phyloP scores from a whole-genome alignment of 148 eudicot genomes.

The Oxyria digyna region DNA sequence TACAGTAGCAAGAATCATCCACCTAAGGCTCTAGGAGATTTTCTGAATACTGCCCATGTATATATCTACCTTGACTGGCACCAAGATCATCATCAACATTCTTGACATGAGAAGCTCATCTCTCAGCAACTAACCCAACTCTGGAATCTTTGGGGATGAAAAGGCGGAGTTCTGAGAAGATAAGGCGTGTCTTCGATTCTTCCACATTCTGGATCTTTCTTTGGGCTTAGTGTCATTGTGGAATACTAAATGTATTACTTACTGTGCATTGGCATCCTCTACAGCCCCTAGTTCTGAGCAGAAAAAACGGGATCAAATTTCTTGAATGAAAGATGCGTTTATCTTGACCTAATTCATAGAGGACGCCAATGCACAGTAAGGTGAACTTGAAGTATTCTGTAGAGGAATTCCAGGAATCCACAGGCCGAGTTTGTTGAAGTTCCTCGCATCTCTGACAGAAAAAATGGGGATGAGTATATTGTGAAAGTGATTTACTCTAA shows the following conservation, averaged over 20 bases:
- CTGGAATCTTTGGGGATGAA: conserved; percentile 31
- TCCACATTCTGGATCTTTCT: too few relatives aligned
- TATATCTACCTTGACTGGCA: too few relatives aligned
- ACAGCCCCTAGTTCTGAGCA: conserved; percentile 62
- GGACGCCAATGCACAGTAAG: conserved; percentile 69
- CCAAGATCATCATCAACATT: not conserved
- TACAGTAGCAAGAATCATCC: too few relatives aligned
- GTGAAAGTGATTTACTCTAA: not conserved
- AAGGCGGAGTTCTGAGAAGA: conserved; percentile 58
- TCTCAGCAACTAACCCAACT: too few relatives aligned
- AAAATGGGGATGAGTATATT: not conserved
- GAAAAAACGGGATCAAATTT: conserved; percentile 55
- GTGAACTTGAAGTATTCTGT: conserved; percentile 49
- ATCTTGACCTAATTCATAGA: too few relatives aligned
- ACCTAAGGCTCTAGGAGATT: not conserved
- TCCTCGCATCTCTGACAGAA: not conserved
- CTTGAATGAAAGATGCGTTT: conserved; percentile 54
- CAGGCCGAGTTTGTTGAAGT: conserved; percentile 38
- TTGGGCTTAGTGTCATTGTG: too few relatives aligned
- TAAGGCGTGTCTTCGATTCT: too few relatives aligned
- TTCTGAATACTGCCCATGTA: not conserved
- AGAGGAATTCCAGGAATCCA: conserved; percentile 63
- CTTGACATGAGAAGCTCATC: conserved; percentile 14
- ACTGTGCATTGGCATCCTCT: too few relatives aligned
- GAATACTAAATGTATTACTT: too few relatives aligned